Base-by-base conservation (phyloP, 1,284 basidiomycete genomes). In the Cryptococcus sp. region DNA sequence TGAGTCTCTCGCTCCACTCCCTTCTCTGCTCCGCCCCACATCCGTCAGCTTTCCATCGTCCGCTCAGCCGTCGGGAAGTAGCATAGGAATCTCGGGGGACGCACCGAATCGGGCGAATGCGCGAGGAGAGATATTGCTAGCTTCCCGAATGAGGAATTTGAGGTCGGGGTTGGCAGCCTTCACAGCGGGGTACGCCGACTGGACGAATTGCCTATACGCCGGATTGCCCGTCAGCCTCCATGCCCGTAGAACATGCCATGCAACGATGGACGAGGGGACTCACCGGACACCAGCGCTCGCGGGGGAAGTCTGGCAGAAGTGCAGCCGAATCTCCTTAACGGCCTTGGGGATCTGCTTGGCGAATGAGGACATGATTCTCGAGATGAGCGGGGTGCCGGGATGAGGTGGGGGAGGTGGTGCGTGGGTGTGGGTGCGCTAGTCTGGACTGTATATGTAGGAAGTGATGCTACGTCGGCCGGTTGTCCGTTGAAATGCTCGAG, bases 161-260 rank as follows among this genome's bases (percentile, higher is more conserved):
- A 96, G 79, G 76, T 94, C 87, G 44, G 92, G 93, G 75, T 96
- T 93, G 73, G 89, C 81, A 65, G 87, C 81, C 80, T 96, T 96
- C 76, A 96, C 83, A 49, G 81, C 69, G 2, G 88, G 85, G 77
- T 96, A 96, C 55, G 85, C 82, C 24, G 87, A 81, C 51, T 87
- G 78, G 73, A 96, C 85, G 80, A 94, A 96, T 78, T 91, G 84
- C 65, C 90, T 91, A 73, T 21, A 53, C 12, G 2, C 33, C 6
- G 12, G 6, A 47, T 47, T 11, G 33, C 23, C 46, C 16, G 6
- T 2, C 15, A 21, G 23, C 43, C 53, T 60, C 18, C 36, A 38
- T 53, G 24, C 44, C 44, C 20, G 55, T 47, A 13, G 33, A 40
- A 39, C 37, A 45, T 18, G 9, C 16, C 20, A 35, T 13, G 42